Evolutionary conservation across 345 rosid species (phyloP).

Genomic region (Gossypium australe): DNA sequence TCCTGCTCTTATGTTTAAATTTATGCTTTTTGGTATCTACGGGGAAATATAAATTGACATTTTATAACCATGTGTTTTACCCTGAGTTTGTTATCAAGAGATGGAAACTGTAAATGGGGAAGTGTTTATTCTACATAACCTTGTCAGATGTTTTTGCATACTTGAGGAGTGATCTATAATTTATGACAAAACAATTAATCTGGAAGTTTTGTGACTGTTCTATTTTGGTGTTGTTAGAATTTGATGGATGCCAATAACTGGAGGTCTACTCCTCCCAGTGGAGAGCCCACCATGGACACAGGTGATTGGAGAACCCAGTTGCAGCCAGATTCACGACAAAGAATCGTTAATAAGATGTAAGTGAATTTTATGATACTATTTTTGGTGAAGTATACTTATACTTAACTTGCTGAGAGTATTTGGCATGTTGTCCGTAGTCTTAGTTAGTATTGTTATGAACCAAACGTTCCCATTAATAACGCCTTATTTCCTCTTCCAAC

Average conservation of each 20-base stretch:
- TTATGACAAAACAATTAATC: background rate
- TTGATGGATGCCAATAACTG: constrained; percentile 40
- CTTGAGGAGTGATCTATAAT: background rate
- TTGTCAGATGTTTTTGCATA: background rate
- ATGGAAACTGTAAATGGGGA: background rate
- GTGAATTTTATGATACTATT: constrained; percentile 10
- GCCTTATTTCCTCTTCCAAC: background rate
- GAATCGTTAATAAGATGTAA: constrained; percentile 54
- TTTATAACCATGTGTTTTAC: background rate
- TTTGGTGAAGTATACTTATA: background rate
- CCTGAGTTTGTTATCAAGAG: background rate
- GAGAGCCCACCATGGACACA: constrained; percentile 35
- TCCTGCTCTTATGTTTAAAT: background rate
- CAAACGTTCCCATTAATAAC: background rate
- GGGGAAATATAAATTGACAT: background rate
- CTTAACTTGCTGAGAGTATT: background rate
- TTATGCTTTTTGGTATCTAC: background rate
- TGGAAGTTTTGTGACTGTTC: background rate
- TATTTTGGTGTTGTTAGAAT: background rate
- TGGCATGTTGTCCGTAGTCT: background rate
- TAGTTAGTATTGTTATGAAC: background rate
- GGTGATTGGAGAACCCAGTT: constrained; percentile 63
- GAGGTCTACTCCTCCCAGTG: constrained; percentile 37
- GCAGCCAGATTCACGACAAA: constrained; percentile 38
- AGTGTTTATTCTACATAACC: background rate